Percentiles rank a stretch among this genome's conserved stretches.
Evolutionary conservation across 305 asterid genomes (phyloP).

Genomic region (Euphrasia arctica): DNA sequence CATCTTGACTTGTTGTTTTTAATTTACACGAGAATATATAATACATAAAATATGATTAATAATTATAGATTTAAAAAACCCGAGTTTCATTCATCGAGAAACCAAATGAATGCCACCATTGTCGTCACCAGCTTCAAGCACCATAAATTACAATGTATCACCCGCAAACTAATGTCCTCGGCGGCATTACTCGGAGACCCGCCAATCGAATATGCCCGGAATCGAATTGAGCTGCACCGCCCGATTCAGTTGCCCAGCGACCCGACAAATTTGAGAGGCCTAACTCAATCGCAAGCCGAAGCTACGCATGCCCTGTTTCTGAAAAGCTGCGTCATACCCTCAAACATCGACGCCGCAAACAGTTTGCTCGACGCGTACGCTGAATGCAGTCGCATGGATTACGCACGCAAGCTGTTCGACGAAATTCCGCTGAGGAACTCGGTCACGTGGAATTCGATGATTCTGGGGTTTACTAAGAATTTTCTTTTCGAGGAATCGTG

Average conservation of each 20-base stretch:
- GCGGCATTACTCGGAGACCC: constrained; percentile 27
- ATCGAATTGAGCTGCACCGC: constrained; percentile 4
- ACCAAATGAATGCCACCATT: constrained; percentile 32
- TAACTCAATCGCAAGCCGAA: constrained; percentile 38
- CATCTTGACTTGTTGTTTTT: constrained; percentile 42
- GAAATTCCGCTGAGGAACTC: constrained; percentile 50
- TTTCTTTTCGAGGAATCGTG: constrained; percentile 47
- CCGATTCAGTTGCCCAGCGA: constrained; percentile 30
- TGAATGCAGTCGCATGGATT: constrained; percentile 37
- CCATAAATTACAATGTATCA: constrained; percentile 22
- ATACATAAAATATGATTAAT: too few species aligned
- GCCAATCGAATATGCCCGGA: constrained; percentile 18
- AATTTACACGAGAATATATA: too few species aligned
- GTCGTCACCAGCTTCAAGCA: constrained; percentile 1
- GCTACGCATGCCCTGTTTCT: constrained; percentile 42
- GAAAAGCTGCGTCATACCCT: constrained; percentile 30
- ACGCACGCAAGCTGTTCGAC: constrained; percentile 61
- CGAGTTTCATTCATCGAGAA: not conserved
- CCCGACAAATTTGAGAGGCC: constrained; percentile 31
- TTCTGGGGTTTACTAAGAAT: constrained; percentile 55
- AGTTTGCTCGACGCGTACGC: constrained; percentile 44
- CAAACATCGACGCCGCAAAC: constrained; percentile 38
- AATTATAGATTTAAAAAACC: too few species aligned
- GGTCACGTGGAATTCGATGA: constrained; percentile 65
- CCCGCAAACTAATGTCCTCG: constrained; percentile 33